A percentile compares a stretch with the other conserved stretches of the same genome.
Conservation (phyloP, 1,139 yeast genomes). For the Protomyces gravidus region DNA sequence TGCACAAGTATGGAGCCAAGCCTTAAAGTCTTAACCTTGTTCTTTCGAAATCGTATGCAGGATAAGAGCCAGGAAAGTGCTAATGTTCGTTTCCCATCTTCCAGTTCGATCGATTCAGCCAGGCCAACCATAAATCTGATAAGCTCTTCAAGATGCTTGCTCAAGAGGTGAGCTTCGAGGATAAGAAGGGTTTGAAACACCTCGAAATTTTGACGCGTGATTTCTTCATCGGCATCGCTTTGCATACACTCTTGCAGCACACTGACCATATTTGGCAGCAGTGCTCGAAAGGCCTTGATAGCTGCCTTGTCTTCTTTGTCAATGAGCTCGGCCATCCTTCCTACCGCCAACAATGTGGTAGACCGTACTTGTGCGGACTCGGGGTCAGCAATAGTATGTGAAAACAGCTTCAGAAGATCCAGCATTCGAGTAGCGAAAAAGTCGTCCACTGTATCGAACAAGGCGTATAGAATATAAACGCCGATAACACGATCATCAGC, state of each 20-base stretch:
- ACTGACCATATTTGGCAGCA: slow-evolving; percentile 75
- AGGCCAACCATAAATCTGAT: slow-evolving; percentile 64
- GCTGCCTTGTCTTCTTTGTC: slow-evolving; percentile 51
- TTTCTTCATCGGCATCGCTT: slow-evolving; percentile 65
- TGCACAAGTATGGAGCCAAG: slow-evolving; percentile 75
- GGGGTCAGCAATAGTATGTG: slow-evolving; percentile 58
- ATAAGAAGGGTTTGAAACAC: slow-evolving; percentile 75
- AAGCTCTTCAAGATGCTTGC: slow-evolving; percentile 67
- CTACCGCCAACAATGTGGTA: slow-evolving; percentile 77
- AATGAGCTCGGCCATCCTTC: slow-evolving; percentile 65
- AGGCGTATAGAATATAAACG: slow-evolving; percentile 68
- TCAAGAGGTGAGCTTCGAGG: slow-evolving; percentile 71
- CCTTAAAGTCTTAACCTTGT: slow-evolving; percentile 52
- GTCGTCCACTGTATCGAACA: slow-evolving; percentile 56
- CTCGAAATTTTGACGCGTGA: slow-evolving; percentile 70
- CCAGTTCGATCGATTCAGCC: slow-evolving; percentile 61
- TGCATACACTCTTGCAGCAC: slow-evolving; percentile 65
- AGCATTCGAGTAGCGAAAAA: slow-evolving; percentile 58
- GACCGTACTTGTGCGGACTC: slow-evolving; percentile 69
- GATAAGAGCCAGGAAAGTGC: slow-evolving; percentile 83
- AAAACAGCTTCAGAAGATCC: slow-evolving; percentile 52
- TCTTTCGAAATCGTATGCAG: slow-evolving; percentile 55
- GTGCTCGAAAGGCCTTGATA: slow-evolving; percentile 58
- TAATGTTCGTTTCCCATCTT: slow-evolving; percentile 75
- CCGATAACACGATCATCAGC: slow-evolving; percentile 76